Evolutionary conservation across 345 rosid genomes (phyloP).

Genomic region (Eucalyptus pauciflora): DNA sequence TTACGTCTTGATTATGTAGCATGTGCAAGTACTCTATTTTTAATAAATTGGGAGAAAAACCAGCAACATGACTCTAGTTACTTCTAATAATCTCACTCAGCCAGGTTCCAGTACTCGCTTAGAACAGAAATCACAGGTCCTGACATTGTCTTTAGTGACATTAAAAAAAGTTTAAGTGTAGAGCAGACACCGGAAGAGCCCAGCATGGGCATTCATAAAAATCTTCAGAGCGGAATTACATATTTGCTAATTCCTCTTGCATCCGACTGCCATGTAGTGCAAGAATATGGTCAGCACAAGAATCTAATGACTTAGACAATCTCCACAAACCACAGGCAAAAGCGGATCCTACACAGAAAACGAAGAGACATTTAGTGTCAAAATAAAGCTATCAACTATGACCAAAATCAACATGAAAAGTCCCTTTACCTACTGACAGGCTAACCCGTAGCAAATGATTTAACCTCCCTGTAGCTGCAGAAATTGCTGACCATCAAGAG

Average conservation of each 20-base stretch:
- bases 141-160: not conserved
- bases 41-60: not conserved
- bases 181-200: not conserved
- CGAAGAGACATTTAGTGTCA: not conserved
- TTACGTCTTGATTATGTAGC: not conserved
- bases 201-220: not conserved
- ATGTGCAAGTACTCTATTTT: not conserved
- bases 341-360: slow-evolving; percentile 28
- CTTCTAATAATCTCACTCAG: not conserved
- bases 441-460: not conserved
- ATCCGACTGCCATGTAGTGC: slow-evolving; percentile 47
- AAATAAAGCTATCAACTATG: not conserved
- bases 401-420: not conserved
- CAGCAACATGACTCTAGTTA: not conserved
- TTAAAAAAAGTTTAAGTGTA: not conserved
- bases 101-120: not conserved
- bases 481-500: not conserved
- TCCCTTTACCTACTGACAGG: slow-evolving; percentile 15
- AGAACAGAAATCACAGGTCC: not conserved
- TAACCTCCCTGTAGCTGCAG: slow-evolving; percentile 34
- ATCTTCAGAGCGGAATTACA: slow-evolving; percentile 29
- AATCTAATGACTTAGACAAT: slow-evolving; percentile 15
- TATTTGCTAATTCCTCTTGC: slow-evolving; percentile 59
- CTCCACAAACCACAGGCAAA: slow-evolving; percentile 18
- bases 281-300: slow-evolving; percentile 53